Base-by-base conservation (phyloP, 2,329 filamentous ascomycete species). In the Verruconis gallopava region DNA sequence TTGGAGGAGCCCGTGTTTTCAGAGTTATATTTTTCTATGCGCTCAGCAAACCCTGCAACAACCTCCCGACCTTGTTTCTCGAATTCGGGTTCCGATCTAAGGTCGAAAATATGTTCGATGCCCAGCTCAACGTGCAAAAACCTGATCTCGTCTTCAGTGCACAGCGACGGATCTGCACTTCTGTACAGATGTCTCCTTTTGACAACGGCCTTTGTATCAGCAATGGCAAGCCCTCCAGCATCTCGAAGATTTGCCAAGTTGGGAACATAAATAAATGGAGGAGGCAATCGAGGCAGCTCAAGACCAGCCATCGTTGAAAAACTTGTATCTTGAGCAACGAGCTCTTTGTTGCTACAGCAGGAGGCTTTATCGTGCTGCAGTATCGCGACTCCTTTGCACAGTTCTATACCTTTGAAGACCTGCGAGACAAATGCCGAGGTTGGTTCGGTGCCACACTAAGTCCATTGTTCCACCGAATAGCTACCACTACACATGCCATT, bases 91-190 rank as follows among this genome's bases (percentile, higher is more conserved):
- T 22, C 37, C 5, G 38, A 44, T 42, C 82, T 71, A 6, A 86
- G 64, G 61, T 86, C 81, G 55, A 77, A 86, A 40, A 83, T 69
- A 47, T 70, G 66, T 18, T 64, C 68, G 49, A 89, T 72, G n/a
- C 72, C 69, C 41, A 84, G 62, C 4, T 56, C 50, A 21, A 64
- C 40, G 40, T 45, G 40, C 12, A 40, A 13, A 6, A 40, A 40
- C 19, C 14, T 19, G 6, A 45, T 4, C 21, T 37, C 36, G 13
- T 38, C 37, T 19, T 22, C 18, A 2, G 39, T 20, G 4, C 30
- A 19, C 15, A 37, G 28, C 18, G 18, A 36, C 5, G 43, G 43
- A 25, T 45, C 40, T 3, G 43, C 43, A 21, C 5, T n/a, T 15
- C 35, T 20, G 30, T 39, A 44, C 15, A 40, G 18, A 12, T 33